phyloP scores from a whole-genome alignment of 345 rosid genomes.

The Punica granatum region DNA sequence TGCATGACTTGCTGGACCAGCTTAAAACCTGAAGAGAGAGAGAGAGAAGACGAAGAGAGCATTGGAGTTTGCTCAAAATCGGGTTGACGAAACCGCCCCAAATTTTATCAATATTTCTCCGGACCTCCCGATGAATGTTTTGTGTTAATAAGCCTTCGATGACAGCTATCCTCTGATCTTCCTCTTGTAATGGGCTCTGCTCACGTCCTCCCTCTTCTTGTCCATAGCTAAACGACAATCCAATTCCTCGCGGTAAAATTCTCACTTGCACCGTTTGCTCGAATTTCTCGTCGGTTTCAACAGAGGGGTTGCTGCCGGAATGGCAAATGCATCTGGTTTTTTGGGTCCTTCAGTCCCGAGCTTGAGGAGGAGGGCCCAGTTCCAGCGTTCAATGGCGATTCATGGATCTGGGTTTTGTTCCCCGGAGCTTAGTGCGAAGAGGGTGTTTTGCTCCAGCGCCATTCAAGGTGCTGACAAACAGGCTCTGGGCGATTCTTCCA shows the following conservation, averaged over 20 bases:
- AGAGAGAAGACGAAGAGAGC: conserved; percentile 10
- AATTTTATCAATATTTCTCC: conserved; percentile 9
- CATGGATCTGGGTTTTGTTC: conserved; percentile 64
- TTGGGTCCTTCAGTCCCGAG: conserved; percentile 55
- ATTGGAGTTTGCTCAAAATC: conserved; percentile 39
- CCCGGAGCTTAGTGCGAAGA: conserved; percentile 24
- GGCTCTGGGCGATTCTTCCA: not conserved
- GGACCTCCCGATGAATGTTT: conserved; percentile 29
- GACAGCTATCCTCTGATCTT: not conserved
- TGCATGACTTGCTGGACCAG: not conserved
- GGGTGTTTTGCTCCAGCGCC: conserved; percentile 53
- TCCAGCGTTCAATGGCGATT: conserved; percentile 37
- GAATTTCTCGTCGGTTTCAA: too few relatives aligned
- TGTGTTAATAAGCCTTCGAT: not conserved
- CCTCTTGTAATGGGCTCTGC: conserved; percentile 14
- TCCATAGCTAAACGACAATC: conserved; percentile 4
- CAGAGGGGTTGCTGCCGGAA: conserved; percentile 7
- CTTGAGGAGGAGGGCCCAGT: conserved; percentile 25
- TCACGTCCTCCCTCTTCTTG: not conserved
- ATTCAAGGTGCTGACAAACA: conserved; percentile 28
- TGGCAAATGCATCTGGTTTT: conserved; percentile 83
- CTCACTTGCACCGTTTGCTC: too few relatives aligned
- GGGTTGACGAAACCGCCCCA: conserved; percentile 35
- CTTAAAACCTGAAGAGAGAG: not conserved
- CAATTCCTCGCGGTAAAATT: too few relatives aligned